Evolutionary conservation across 2,329 filamentous ascomycete species (phyloP), one percentile per base, ranked within the genome.

Genomic region (Xylaria sp.): DNA sequence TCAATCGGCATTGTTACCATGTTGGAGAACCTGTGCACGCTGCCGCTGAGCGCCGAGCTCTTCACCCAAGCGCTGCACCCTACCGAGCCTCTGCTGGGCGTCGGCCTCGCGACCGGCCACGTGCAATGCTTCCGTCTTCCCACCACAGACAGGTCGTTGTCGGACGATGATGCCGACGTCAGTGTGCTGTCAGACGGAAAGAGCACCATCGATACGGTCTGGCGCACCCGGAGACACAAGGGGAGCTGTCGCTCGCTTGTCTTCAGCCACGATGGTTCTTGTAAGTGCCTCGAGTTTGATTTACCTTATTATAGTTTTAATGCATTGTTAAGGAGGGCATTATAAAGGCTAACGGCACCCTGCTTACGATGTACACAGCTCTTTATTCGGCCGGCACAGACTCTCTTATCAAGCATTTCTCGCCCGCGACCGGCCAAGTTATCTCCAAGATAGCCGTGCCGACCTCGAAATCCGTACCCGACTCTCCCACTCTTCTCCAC

Each of bases 11-110:
- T 34, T 31, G 13, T 37, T 72, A 75, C 72, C 76, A 97, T 97
- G 93, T 93, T 97, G 78, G 94, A 98, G 81, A 97, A 94, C 73
- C 88, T 97, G 73, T 98, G 95, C 85, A 94, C 92, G 31, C 89
- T 98, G 55, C 94, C 94, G 72, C 89, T 98, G 56, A 88, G 89
- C 67, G 88, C 92, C 66, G 96, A 98, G 78, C 86, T 99, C 76
- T 98, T 99, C 83, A 83, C 93, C 1, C 94, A 97, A 81, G 92
- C 91, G 13, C 84, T 97, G 23, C 96, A 99, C 79, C 94, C 96
- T 1, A 88, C 87, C 0, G 90, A 94, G 79, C 93, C 95, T 15
- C 83, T 99, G 60, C 86, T 99, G 70, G 92, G 94, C 0, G 92
- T 97, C 57, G 96, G 96, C 18, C 87, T 98, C 31, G 90, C 92